Evolutionary conservation across 2,329 filamentous ascomycete species (phyloP), one percentile per base, ranked within the genome.

Genomic region (Curvularia spicifera): DNA sequence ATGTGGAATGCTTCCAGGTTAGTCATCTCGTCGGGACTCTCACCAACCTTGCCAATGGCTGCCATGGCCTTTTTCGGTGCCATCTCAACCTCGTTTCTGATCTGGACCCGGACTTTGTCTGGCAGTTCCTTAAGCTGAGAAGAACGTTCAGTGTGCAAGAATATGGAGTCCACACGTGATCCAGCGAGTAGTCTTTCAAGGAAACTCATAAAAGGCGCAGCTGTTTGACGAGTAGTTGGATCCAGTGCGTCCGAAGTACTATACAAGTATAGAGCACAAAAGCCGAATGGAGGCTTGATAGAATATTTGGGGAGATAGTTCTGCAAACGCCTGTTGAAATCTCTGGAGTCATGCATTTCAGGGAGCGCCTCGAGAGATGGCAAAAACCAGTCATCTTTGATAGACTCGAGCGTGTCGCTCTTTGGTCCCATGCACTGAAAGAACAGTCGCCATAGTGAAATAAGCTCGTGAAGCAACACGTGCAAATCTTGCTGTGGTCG

Each of bases 381-480:
- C 12, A 76, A 13, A 5, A 63, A 62, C 74, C 74, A 76, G 4
- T 69, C 57, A 3, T 56, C 24, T 28, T 51, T 67, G 39, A 73
- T 59, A 3, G 64, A 55, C 15, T 73, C 56, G 18, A 73, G 28
- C 9, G 63, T 24, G 7, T 57, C 54, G 18, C 58, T 53, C 5
- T 57, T 51, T 20, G 26, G 26, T 22, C 69, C 71, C 56, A 69
- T 67, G 48, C 64, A 69, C 46, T 75, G 72, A 50, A 76, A 75
- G 54, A 75, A 71, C 18, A 76, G 49, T 20, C 65, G 67, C 73
- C 73, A 77, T 7, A 76, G 53, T 4, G 71, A 71, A 9, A 75
- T 37, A 2, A 77, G 63, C 60, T 77, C 74, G 4, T 47, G 42
- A 2, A 74, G 54, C 39, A 74, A 48, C 4, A 56, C 52, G 24